These are phyloP conservation scores for Aureobasidium sp. DNA, from an alignment of 2,329 filamentous ascomycete species.

Conservation along the genomic window DNA sequence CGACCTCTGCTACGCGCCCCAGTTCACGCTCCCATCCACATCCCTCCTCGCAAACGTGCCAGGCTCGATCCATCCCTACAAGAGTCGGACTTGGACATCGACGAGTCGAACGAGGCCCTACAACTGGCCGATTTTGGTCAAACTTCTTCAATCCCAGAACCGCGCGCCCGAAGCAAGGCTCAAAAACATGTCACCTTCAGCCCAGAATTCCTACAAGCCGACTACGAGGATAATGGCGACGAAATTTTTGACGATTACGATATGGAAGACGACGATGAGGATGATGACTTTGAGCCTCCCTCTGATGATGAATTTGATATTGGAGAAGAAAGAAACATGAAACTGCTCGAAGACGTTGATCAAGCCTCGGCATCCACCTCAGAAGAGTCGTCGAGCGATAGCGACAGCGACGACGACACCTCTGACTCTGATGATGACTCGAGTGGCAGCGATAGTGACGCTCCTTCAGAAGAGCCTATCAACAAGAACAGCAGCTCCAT, in stretches of 20 bases:
- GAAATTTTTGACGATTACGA: slow-evolving; percentile 15
- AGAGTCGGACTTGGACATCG: neutral
- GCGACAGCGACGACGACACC: neutral
- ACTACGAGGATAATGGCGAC: slow-evolving; percentile 26
- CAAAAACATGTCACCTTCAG: slow-evolving; percentile 6
- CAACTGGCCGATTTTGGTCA: neutral
- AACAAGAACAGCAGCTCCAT: neutral
- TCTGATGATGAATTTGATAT: neutral
- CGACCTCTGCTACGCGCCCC: slow-evolving; percentile 57
- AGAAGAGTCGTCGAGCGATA: slow-evolving; percentile 2
- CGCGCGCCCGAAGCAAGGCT: neutral
- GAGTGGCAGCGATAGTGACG: slow-evolving; percentile 13
- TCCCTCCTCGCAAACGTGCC: slow-evolving; percentile 66
- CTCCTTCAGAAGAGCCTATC: slow-evolving; percentile 8
- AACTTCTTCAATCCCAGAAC: neutral
- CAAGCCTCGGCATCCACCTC: neutral
- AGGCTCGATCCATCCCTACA: slow-evolving; percentile 22
- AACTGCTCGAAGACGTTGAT: neutral
- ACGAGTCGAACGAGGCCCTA: neutral
- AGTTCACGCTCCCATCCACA: slow-evolving; percentile 59
- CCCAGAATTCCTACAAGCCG: neutral
- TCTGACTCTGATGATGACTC: slow-evolving; percentile 13
- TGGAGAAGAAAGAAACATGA: neutral
- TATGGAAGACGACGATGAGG: slow-evolving; percentile 18
- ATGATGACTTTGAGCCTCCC: slow-evolving; percentile 14